Evolutionary conservation across 73 alveolate genomes (phyloP).

Genomic region (Paramecium octaurelia): DNA sequence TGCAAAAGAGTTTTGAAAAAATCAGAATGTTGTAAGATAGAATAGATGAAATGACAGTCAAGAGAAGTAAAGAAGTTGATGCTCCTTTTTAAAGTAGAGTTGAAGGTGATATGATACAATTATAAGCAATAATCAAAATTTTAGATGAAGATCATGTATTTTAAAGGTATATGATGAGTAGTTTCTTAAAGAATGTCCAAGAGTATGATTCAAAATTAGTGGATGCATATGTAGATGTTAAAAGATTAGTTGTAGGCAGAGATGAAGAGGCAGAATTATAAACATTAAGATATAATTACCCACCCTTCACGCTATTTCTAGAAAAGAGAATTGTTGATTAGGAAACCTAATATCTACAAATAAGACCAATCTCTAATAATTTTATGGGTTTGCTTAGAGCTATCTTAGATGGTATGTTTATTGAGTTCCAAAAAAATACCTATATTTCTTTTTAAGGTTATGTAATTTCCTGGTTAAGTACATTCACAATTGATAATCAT

Average conservation of each 20-base stretch:
- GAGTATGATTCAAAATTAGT: conserved; percentile 35
- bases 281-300: conserved; percentile 32
- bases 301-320: neutral
- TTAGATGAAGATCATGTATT: conserved; percentile 46
- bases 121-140: neutral
- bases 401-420: conserved; percentile 29
- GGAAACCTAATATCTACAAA: neutral
- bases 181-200: conserved; percentile 2
- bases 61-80: conserved; percentile 35
- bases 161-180: conserved; percentile 47
- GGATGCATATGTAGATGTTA: conserved; percentile 36
- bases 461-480: conserved; percentile 22
- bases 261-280: conserved; percentile 45
- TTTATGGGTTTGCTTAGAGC: conserved; percentile 37
- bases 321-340: conserved; percentile 13
- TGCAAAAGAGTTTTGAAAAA: conserved; percentile 7
- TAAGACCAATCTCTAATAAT: neutral
- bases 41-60: conserved; percentile 38
- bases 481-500: conserved; percentile 17
- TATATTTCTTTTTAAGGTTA: neutral
- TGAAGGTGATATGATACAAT: conserved; percentile 33
- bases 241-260: neutral
- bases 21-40: conserved; percentile 37
- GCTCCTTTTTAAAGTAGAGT: conserved; percentile 11
- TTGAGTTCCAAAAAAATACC: neutral